Conservation (phyloP, 768 basidiomycete genomes). For the Rhizopogon salebrosus region DNA sequence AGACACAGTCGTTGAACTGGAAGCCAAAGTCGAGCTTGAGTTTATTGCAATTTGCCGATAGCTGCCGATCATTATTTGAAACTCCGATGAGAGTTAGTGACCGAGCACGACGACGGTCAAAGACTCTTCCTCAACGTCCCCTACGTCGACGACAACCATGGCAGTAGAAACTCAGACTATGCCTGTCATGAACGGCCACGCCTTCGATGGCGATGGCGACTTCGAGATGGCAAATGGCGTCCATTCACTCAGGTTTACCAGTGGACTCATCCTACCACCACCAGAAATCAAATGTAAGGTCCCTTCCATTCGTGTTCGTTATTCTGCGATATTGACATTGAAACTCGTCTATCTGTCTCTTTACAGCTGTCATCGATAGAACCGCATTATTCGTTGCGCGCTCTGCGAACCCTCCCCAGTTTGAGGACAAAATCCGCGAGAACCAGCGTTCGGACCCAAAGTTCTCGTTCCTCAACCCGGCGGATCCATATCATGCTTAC, state of each 20-base stretch:
- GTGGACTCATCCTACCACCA: constrained; percentile 90
- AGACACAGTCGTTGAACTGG: background rate
- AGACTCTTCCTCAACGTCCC: background rate
- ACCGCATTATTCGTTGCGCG: constrained; percentile 89
- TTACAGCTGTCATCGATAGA: constrained; percentile 86
- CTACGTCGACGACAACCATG: constrained; percentile 34
- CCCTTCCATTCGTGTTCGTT: background rate
- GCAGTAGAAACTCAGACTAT: constrained; percentile 39
- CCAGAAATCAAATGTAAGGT: constrained; percentile 88
- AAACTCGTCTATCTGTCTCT: background rate
- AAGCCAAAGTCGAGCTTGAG: background rate
- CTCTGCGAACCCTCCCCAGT: constrained; percentile 87
- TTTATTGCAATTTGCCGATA: constrained; percentile 17
- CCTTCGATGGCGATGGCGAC: constrained; percentile 35
- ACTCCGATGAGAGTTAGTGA: constrained; percentile 17
- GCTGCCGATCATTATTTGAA: constrained; percentile 21
- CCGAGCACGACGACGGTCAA: background rate
- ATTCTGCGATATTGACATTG: constrained; percentile 6
- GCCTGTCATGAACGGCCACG: constrained; percentile 35
- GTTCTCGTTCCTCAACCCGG: constrained; percentile 96
- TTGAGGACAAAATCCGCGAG: constrained; percentile 97
- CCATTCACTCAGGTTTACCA: constrained; percentile 52
- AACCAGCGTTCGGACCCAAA: constrained; percentile 95
- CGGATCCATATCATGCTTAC: constrained; percentile 98
- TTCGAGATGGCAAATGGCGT: constrained; percentile 33